phyloP scores from a whole-genome alignment of 169 alveolate genomes.

The Plasmodium falciparum region DNA sequence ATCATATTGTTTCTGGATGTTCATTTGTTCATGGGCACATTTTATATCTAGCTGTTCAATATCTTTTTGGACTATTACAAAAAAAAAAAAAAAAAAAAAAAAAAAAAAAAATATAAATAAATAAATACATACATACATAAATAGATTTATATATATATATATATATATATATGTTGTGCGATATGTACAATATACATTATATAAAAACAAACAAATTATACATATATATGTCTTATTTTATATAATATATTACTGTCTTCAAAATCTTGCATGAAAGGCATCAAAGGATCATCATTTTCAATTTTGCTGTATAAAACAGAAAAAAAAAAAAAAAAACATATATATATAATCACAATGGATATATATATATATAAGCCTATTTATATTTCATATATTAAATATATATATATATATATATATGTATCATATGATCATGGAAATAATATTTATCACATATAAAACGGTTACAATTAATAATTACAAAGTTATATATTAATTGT shows the following conservation, averaged over 20 bases:
- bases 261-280: conserved; percentile 72
- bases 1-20: conserved; percentile 90
- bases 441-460: not conserved
- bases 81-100: not conserved
- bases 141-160: not conserved
- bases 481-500: too few species aligned
- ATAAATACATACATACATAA: not conserved
- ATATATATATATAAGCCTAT: not conserved
- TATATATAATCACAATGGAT: not conserved
- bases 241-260: conserved; percentile 57
- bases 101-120: too few species aligned
- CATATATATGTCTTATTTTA: not conserved
- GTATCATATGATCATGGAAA: not conserved
- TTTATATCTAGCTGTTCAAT: conserved; percentile 88
- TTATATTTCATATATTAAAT: not conserved
- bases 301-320: conserved; percentile 41
- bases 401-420: not conserved
- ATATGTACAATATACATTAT: not conserved
- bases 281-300: conserved; percentile 70
- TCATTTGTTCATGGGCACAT: conserved; percentile 92
- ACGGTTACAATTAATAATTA: too few species aligned
- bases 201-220: not conserved
- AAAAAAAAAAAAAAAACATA: not conserved
- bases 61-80: conserved; percentile 83
- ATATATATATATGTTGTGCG: too few species aligned